Percentiles rank a stretch among this genome's conserved stretches.
These are phyloP conservation scores for Dianthus caryophyllus DNA, from an alignment of 148 eudicot species.

Conservation along the genomic window DNA sequence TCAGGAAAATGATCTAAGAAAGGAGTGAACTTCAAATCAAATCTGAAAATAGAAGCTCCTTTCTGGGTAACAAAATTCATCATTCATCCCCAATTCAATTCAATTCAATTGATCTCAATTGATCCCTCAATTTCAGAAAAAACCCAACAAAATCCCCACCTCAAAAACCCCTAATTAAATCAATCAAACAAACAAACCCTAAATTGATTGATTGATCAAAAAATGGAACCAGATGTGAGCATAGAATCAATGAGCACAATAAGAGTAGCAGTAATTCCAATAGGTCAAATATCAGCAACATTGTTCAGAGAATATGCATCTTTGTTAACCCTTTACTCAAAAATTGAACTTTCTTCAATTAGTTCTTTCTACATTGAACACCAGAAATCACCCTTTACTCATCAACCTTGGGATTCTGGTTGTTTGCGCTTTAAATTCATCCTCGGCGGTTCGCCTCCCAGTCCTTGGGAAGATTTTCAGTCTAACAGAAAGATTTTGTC, in stretches of 20 bases:
- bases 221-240: conserved; percentile 96
- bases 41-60: too few relatives aligned
- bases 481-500: conserved; percentile 70
- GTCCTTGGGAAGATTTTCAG: conserved; percentile 96
- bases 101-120: too few relatives aligned
- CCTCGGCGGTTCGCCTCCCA: conserved; percentile 76
- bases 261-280: conserved; percentile 75
- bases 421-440: conserved; percentile 70
- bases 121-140: too few relatives aligned
- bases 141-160: too few relatives aligned
- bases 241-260: conserved; percentile 78
- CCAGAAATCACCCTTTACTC: conserved; percentile 77
- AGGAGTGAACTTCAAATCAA: too few relatives aligned
- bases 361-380: conserved; percentile 89
- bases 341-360: conserved; percentile 64
- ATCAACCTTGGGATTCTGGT: conserved; percentile 90
- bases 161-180: too few relatives aligned
- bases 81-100: too few relatives aligned
- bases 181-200: background rate
- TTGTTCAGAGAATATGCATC: conserved; percentile 73
- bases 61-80: too few relatives aligned
- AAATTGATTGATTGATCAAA: background rate
- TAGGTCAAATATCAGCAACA: conserved; percentile 48
- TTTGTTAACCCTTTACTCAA: conserved; percentile 56
- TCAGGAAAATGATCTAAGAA: too few relatives aligned